Base-by-base conservation (phyloP, 208 protist genomes). In the Leishmania tarentolae region DNA sequence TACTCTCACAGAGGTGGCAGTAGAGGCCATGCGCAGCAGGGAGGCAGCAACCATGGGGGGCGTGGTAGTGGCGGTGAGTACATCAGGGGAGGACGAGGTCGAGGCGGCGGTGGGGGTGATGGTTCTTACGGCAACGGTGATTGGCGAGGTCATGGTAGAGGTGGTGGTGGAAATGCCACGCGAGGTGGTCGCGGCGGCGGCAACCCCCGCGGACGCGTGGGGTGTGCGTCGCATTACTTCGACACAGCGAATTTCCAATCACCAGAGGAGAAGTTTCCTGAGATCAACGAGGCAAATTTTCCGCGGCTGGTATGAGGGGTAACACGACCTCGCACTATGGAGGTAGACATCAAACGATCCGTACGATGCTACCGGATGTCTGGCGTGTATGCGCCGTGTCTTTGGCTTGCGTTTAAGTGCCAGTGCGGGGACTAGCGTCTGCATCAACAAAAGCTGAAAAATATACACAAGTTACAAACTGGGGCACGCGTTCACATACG, bases 261-360 rank as follows among this genome's bases (percentile, higher is more conserved):
- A 4, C 47, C 24, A 7, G 19, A 50, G 28, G 74, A 80, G 56
- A 68, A 63, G 57, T 82, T 84, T 28, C 85, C 82, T 0, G 80
- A 53, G 40, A 73, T 88, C 0, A 85, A 88, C 61, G 78, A 82
- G 46, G 53, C 42, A 0, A 86, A 86, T 76, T 88, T 88, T 75
- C 84, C 84, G 11, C 76, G 75, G 0, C 77, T 89, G 15, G 63
- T 63, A n/a, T 86, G 61, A 86, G 63, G 11, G 19, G 24, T 28
- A 57, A 15, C 47, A 44, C 21, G 21, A 1, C 42, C 31, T 44
- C 3, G n/a, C 19, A 4, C 35, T 19, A 44, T 52, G 50, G 21
- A 52, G 15, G 21, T n/a, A 75, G 0, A 21, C 19, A 63, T 61
- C 13, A 31, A 24, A 13, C n/a, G 17, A 7, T 0, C 1, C 46